Base-by-base conservation (phyloP, 805 yeast species). In the Kluyveromyces starmeri region DNA sequence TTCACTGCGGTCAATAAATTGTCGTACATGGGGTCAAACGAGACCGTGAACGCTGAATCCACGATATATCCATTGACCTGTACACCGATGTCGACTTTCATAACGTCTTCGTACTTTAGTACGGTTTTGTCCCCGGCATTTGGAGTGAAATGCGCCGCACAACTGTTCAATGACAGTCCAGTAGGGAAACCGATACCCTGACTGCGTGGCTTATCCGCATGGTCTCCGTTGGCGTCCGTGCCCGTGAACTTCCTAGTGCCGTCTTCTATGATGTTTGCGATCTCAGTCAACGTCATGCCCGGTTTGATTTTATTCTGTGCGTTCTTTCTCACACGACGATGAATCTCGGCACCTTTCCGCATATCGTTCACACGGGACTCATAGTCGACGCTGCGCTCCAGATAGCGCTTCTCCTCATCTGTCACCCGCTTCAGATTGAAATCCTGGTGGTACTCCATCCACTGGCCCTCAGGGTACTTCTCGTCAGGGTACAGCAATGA, bases 161-260 rank as follows among this genome's bases (percentile, higher is more conserved):
- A 79, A 53, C 86, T 83, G 61, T 92, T 92, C 44, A 89, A 60
- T 1, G 95, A 84, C 25, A 92, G 71, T 39, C 99, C 99, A n/a
- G 96, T 86, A 33, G 99, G 99, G 70, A 92, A 92, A 5, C 97
- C 99, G 50, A 88, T 75, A 25, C 99, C 99, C 12, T 85, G 92
- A 17, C 62, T 58, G 31, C 55, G 53, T 12, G 59, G 59, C 28
- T 48, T 44, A 4, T 48, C 55, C 47, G 48, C 48, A 41, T 71
- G 68, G 20, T 72, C 69, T 27, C 75, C 68, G 48, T 77, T 80
- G 20, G 59, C 55, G 35, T 65, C 67, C 33, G 79, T 80, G 27
- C 71, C 80, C 11, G 86, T 70, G 47, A 79, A 75, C 4, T 76
- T 71, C 47, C 97, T 71, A 6, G 83, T 81, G 0, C 89, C 73